Base-by-base conservation (phyloP, 768 basidiomycete species). In the Tylopilus cervinicoccineus region DNA sequence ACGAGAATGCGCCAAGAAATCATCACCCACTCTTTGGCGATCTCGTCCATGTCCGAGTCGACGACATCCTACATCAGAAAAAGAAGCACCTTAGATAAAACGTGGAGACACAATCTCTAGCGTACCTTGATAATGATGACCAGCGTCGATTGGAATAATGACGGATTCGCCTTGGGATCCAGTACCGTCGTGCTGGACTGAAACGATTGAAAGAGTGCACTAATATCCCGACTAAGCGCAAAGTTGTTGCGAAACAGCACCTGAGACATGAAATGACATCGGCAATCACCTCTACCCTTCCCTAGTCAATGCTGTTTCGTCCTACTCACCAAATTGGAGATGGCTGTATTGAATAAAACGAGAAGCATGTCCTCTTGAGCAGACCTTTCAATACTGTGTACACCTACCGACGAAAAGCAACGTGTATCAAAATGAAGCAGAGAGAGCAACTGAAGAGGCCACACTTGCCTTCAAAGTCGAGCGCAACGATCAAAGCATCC, bases 161-260 rank as follows among this genome's bases (percentile, higher is more conserved):
- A 71, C 0, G 79, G 81, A 57, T 83, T 84, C 1, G 75, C 67
- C 14, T 72, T 69, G 10, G 82, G 83, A 54, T 84, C 79, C 4
- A 84, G 60, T 10, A 84, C 72, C 0, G 76, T 73, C 0, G 77
- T 73, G 16, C 77, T 78, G 0, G 77, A 75, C 51, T 81, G 80
- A 65, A 81, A 81, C 0, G 78, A 80, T 47, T 78, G 77, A 48
- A 84, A 84, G 2, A 83, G 72, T 2, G 78, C 78, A 4, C 75
- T 72, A 16, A 84, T 79, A 52, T 82, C 79, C 19, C 80, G 70
- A 38, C 78, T 78, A 2, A 83, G 63, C 0, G 81, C 79, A 47
- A 84, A 84, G 45, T 83, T 84, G 49, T 83, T 83, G 5, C 83
- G 74, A 67, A 82, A 83, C 2, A 82, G 63, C 3, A 84, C 78